Evolutionary conservation across 2,329 filamentous ascomycete genomes (phyloP).

Genomic region (Thermothelomyces thermophilus): DNA sequence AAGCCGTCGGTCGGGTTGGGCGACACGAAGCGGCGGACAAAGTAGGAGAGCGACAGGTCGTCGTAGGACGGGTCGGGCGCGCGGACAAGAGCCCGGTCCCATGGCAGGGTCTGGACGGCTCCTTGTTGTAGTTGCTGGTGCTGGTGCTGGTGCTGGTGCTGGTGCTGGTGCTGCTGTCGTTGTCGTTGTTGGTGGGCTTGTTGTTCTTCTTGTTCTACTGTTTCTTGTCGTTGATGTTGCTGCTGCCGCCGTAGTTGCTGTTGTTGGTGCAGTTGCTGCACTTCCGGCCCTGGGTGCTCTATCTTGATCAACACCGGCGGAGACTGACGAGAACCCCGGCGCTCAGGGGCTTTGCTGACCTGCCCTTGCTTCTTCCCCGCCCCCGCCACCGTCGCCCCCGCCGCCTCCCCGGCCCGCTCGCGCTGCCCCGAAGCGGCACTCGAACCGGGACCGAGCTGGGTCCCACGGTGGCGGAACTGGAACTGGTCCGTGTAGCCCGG

Average conservation of each 20-base stretch:
- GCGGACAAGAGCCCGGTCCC: not conserved
- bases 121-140: not conserved
- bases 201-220: not conserved
- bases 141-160: not conserved
- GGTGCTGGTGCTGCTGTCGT: not conserved
- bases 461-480: conserved; percentile 28
- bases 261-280: not conserved
- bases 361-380: not conserved
- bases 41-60: conserved; percentile 30
- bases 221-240: not conserved
- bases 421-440: no score
- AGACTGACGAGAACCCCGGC: not conserved
- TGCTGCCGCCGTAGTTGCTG: not conserved
- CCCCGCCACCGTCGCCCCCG: no score
- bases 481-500: conserved; percentile 33
- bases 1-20: conserved; percentile 28
- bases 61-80: conserved; percentile 23
- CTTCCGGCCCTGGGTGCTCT: no score
- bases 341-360: not conserved
- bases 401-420: no score
- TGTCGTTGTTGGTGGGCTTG: no score
- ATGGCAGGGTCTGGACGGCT: not conserved
- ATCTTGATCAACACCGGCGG: not conserved
- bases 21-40: conserved; percentile 31
- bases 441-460: no score